phyloP scores from a whole-genome alignment of 2,329 filamentous ascomycete genomes.

The Botrytis aclada region DNA sequence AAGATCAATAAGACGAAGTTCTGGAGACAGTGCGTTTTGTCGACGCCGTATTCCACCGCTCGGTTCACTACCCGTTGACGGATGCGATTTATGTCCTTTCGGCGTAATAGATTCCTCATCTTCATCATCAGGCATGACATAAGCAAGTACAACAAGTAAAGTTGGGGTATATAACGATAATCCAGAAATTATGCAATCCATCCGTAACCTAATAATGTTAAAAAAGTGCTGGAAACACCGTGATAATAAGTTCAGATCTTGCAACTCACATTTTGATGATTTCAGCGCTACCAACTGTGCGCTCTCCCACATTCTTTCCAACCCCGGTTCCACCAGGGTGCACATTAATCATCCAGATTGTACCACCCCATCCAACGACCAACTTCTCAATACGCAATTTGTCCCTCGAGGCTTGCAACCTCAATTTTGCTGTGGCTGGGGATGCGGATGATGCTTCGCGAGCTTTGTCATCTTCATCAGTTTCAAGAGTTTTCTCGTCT shows the following conservation, averaged over 20 bases:
- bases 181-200: constrained; percentile 96
- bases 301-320: constrained; percentile 66
- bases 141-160: constrained; percentile 86
- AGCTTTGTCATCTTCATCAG: constrained; percentile 56
- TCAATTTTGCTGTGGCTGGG: constrained; percentile 47
- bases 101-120: constrained; percentile 37
- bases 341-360: constrained; percentile 93
- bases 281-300: constrained; percentile 75
- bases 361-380: constrained; percentile 92
- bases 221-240: constrained; percentile 15
- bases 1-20: constrained; percentile 87
- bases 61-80: constrained; percentile 55
- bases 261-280: constrained; percentile 82
- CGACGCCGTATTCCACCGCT: constrained; percentile 65
- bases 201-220: constrained; percentile 65
- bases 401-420: constrained; percentile 48
- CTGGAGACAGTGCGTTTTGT: constrained; percentile 78
- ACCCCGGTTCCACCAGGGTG: constrained; percentile 68
- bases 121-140: constrained; percentile 67
- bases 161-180: constrained; percentile 94
- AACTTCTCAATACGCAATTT: constrained; percentile 67
- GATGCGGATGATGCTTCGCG: constrained; percentile 39
- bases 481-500: constrained; percentile 75
- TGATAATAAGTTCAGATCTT: neutral
- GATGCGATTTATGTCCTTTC: constrained; percentile 39